Percentiles rank a stretch among this genome's conserved stretches.
These are phyloP conservation scores for Brassica balearica DNA, from an alignment of 441 rosid genomes.

Conservation along the genomic window DNA sequence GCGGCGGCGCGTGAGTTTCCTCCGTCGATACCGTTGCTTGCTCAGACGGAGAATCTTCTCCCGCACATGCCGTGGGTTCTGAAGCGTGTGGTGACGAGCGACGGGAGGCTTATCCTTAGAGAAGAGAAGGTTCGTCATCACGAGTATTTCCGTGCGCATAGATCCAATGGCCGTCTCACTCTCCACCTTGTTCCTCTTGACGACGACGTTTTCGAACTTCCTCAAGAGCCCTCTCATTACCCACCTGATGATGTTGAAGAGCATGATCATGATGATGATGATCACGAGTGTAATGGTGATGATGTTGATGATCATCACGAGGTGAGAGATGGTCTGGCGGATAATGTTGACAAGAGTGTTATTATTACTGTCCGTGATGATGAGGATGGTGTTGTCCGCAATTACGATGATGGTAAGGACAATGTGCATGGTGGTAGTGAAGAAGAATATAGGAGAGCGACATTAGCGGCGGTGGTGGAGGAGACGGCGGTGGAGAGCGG, in stretches of 20 bases:
- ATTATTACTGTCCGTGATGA: not conserved
- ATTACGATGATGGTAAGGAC: conserved; percentile 14
- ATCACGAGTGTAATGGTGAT: not conserved
- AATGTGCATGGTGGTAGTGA: conserved; percentile 44
- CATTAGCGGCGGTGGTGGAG: conserved; percentile 40
- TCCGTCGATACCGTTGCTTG: conserved; percentile 45
- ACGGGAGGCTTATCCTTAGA: conserved; percentile 57
- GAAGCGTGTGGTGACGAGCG: conserved; percentile 51
- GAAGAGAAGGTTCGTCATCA: conserved; percentile 61
- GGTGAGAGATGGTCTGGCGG: conserved; percentile 28
- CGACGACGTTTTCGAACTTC: conserved; percentile 40
- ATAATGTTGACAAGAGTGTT: conserved; percentile 11
- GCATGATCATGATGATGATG: conserved; percentile 1
- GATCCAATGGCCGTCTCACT: conserved; percentile 56
- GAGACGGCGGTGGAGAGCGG: conserved; percentile 42
- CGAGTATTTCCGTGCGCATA: conserved; percentile 53
- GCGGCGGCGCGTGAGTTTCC: conserved; percentile 47
- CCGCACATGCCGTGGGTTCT: conserved; percentile 61
- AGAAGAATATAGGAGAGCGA: conserved; percentile 31
- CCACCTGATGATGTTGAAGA: conserved; percentile 25
- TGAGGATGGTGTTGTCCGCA: conserved; percentile 5
- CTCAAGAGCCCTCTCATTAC: conserved; percentile 27
- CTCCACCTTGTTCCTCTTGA: conserved; percentile 56
- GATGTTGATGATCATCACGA: conserved; percentile 12
- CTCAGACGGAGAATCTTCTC: conserved; percentile 54